Percentiles rank a stretch among this genome's conserved stretches.
These are phyloP conservation scores for Bretschneidera sinensis DNA, from an alignment of 345 rosid genomes.

Conservation along the genomic window DNA sequence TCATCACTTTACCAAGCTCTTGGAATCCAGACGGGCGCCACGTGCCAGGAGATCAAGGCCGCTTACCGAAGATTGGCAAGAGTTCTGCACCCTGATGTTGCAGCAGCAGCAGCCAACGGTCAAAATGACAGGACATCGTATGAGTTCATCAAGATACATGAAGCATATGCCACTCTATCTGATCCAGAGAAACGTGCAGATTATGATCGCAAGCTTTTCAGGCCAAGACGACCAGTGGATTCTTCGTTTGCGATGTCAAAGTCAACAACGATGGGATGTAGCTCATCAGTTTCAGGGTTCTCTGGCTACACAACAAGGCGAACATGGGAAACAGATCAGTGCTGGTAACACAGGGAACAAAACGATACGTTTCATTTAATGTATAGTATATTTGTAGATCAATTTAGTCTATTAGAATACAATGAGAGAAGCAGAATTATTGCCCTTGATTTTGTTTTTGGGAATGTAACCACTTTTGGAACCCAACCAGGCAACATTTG, in stretches of 20 bases:
- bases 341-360: too few relatives aligned
- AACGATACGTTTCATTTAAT: too few relatives aligned
- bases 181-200: constrained; percentile 60
- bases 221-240: constrained; percentile 16
- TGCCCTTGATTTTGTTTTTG: too few relatives aligned
- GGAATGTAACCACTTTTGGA: too few relatives aligned
- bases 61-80: constrained; percentile 65
- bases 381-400: too few relatives aligned
- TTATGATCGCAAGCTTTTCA: constrained; percentile 43
- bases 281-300: constrained; percentile 18
- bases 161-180: constrained; percentile 61
- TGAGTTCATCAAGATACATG: constrained; percentile 55
- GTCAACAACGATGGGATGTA: constrained; percentile 2
- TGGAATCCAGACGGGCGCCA: constrained; percentile 53
- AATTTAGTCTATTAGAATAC: too few relatives aligned
- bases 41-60: constrained; percentile 53
- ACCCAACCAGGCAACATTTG: too few relatives aligned
- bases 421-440: too few relatives aligned
- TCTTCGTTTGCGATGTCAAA: constrained; percentile 24
- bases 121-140: constrained; percentile 15
- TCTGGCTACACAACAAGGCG: constrained; percentile 28
- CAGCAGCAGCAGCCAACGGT: constrained; percentile 19
- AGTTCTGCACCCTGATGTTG: constrained; percentile 59
- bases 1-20: constrained; percentile 51
- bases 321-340: constrained; percentile 74